Percentiles rank a stretch among this genome's conserved stretches.
phyloP scores from a whole-genome alignment of 352 stramenopile species.

The Peronospora destructor region DNA sequence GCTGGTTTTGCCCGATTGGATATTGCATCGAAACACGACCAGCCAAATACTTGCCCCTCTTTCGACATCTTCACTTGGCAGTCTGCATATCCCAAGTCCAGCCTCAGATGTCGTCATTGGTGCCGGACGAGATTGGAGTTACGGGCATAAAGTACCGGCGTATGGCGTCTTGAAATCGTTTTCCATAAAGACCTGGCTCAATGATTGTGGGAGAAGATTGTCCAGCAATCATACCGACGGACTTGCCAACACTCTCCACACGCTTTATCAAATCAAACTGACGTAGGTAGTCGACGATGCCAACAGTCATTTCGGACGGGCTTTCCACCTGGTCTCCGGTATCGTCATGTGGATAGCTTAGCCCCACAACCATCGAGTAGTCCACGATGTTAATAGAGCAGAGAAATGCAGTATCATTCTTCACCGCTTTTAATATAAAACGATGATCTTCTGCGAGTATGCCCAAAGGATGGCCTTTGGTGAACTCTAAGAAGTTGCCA shows the following conservation, averaged over 20 bases:
- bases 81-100: neutral
- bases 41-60: conserved; percentile 31
- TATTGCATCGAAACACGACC: conserved; percentile 46
- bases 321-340: conserved; percentile 19
- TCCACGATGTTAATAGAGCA: conserved; percentile 98
- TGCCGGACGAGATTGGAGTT: conserved; percentile 61
- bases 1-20: conserved; percentile 50
- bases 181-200: conserved; percentile 93
- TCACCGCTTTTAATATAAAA: conserved; percentile 82
- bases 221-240: conserved; percentile 96
- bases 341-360: conserved; percentile 43
- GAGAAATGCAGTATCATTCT: conserved; percentile 96
- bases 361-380: conserved; percentile 97
- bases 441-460: conserved; percentile 66
- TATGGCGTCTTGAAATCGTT: conserved; percentile 93
- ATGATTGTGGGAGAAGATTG: conserved; percentile 97
- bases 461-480: conserved; percentile 64
- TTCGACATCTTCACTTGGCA: conserved; percentile 7
- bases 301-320: conserved; percentile 87
- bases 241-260: conserved; percentile 97
- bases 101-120: conserved; percentile 33
- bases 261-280: conserved; percentile 99
- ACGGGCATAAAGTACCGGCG: conserved; percentile 96
- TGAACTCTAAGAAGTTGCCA: conserved; percentile 81
- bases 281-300: conserved; percentile 99